Evolutionary conservation across 306 rosid species (phyloP).

Genomic region (Vigna trinervia): DNA sequence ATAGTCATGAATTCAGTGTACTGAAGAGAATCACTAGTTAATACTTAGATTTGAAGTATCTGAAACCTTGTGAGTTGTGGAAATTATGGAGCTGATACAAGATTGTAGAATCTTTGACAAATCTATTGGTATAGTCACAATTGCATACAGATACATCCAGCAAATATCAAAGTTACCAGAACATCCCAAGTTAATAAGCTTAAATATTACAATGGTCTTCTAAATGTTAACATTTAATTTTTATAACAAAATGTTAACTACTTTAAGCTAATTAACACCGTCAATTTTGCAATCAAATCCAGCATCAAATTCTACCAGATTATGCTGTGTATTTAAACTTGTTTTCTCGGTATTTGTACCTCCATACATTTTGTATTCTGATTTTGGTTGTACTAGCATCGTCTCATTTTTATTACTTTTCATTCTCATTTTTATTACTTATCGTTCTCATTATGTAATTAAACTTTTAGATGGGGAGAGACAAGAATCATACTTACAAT

Average conservation of each 20-base stretch:
- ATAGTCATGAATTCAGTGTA: no score
- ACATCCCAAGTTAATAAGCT: neutral
- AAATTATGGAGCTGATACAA: no score
- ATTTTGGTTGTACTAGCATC: constrained; percentile 44
- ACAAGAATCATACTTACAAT: constrained; percentile 56
- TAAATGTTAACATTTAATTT: constrained; percentile 7
- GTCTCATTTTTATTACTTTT: constrained; percentile 44
- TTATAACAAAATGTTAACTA: neutral
- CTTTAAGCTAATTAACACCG: constrained; percentile 7
- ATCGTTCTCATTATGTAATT: constrained; percentile 42
- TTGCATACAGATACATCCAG: no score
- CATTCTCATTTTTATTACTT: constrained; percentile 42
- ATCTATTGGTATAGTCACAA: no score
- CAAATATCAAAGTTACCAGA: neutral
- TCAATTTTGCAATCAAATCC: neutral
- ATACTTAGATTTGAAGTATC: no score
- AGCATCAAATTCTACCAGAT: constrained; percentile 7
- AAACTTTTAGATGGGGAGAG: constrained; percentile 49
- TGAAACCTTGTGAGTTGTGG: no score
- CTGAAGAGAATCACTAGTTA: no score
- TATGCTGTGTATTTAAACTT: constrained; percentile 27
- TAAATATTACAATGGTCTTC: neutral
- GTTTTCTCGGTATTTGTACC: constrained; percentile 23
- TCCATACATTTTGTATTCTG: constrained; percentile 31
- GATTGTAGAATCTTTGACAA: no score